Conservation (phyloP, 1,284 basidiomycete species). For the Pseudozyma sp. region DNA sequence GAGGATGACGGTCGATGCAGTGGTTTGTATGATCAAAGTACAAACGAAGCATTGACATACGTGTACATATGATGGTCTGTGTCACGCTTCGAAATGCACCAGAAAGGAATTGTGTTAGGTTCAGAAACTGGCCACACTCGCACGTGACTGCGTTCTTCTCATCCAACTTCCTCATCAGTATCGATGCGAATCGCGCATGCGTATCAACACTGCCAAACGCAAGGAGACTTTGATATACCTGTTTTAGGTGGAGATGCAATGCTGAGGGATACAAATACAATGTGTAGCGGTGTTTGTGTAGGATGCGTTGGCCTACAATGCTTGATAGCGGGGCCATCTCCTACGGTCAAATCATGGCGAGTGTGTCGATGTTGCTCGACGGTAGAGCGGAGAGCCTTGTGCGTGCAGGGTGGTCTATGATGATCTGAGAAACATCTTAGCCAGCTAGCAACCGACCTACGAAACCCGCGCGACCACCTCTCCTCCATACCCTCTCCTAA, state of each 20-base stretch:
- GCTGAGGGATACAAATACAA: constrained; percentile 39
- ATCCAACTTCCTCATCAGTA: background rate
- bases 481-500: constrained; percentile 67
- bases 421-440: too few relatives aligned
- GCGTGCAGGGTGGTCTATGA: too few relatives aligned
- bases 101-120: constrained; percentile 1
- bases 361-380: too few relatives aligned
- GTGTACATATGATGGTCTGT: constrained; percentile 11
- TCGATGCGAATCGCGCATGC: background rate
- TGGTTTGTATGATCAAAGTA: background rate
- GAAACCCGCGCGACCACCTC: constrained; percentile 70
- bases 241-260: constrained; percentile 7
- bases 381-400: too few relatives aligned
- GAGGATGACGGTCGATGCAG: background rate
- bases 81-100: background rate
- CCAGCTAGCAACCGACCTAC: too few relatives aligned
- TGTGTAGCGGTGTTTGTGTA: too few relatives aligned
- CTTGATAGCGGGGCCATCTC: too few relatives aligned
- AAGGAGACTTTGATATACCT: background rate
- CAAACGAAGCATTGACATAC: background rate
- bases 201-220: too few relatives aligned
- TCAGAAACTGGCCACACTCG: background rate
- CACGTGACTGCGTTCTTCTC: constrained; percentile 10
- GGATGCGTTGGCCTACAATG: too few relatives aligned
- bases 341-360: too few relatives aligned